A percentile compares a stretch with the other conserved stretches of the same genome.
phyloP scores from a whole-genome alignment of 2,329 filamentous ascomycete genomes.

The Stachybotrys echinatus region DNA sequence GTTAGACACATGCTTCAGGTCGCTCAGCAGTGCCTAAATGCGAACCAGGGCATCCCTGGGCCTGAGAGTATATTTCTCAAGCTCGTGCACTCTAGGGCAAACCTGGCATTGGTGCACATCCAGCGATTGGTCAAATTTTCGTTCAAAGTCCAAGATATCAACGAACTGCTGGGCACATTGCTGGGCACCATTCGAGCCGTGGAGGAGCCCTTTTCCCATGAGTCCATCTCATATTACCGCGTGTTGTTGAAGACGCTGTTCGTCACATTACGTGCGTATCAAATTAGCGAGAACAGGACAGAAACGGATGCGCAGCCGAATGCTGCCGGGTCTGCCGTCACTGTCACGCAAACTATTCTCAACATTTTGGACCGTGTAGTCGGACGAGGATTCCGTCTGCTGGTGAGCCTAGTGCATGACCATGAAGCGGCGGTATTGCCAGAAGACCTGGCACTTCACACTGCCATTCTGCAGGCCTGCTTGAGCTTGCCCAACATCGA shows the following conservation, averaged over 20 bases:
- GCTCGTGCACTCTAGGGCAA: slow-evolving; percentile 69
- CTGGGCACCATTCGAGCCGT: slow-evolving; percentile 48
- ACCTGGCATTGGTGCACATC: slow-evolving; percentile 75
- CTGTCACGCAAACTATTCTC: slow-evolving; percentile 58
- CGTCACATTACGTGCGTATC: slow-evolving; percentile 68
- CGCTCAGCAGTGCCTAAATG: slow-evolving; percentile 68
- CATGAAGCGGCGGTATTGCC: slow-evolving; percentile 56
- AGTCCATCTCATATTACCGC: slow-evolving; percentile 68
- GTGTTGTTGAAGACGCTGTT: slow-evolving; percentile 81
- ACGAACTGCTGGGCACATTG: slow-evolving; percentile 44
- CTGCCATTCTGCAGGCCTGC: slow-evolving; percentile 80
- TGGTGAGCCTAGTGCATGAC: slow-evolving; percentile 80
- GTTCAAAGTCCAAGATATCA: slow-evolving; percentile 43
- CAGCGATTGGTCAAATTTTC: slow-evolving; percentile 66
- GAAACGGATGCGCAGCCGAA: slow-evolving; percentile 23
- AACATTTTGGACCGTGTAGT: slow-evolving; percentile 78
- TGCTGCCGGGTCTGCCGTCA: slow-evolving; percentile 32
- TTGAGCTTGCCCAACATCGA: slow-evolving; percentile 73
- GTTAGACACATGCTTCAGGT: slow-evolving; percentile 69
- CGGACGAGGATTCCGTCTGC: slow-evolving; percentile 72
- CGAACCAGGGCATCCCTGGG: slow-evolving; percentile 68
- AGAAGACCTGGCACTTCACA: slow-evolving; percentile 81
- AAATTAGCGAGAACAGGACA: slow-evolving; percentile 24
- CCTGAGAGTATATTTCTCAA: slow-evolving; percentile 78
- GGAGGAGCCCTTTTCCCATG: slow-evolving; percentile 46